Conservation (phyloP, 371 early-diverging fungal genomes). For the Antonospora locustae region DNA sequence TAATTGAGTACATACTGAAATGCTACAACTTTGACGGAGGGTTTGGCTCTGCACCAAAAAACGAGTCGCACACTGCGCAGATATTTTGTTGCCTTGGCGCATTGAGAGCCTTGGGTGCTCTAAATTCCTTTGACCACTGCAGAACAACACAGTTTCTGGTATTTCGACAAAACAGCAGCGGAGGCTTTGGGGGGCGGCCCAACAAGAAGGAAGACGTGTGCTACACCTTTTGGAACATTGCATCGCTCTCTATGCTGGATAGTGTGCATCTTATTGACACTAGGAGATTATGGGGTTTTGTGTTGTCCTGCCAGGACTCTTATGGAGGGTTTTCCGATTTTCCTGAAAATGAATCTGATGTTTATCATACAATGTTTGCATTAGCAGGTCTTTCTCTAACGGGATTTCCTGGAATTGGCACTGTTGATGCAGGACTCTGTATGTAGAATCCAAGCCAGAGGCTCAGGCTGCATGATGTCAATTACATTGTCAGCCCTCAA, state of each 20-base stretch:
- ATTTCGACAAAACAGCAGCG: conserved; percentile 71
- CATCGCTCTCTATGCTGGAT: conserved; percentile 68
- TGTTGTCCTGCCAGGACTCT: conserved; percentile 66
- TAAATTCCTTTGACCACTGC: conserved; percentile 61
- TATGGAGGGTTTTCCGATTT: conserved; percentile 87
- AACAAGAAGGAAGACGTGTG: conserved; percentile 92
- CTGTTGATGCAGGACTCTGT: no score
- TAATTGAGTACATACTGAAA: conserved; percentile 61
- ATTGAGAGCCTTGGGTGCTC: conserved; percentile 63
- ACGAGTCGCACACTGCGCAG: conserved; percentile 76
- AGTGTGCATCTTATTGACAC: conserved; percentile 70
- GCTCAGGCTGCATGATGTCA: no score
- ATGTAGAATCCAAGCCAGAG: no score
- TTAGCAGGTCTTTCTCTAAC: conserved; percentile 60
- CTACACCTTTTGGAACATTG: conserved; percentile 95
- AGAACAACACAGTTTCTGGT: conserved; percentile 74
- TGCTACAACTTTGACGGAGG: conserved; percentile 92
- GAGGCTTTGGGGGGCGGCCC: conserved; percentile 87
- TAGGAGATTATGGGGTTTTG: conserved; percentile 63
- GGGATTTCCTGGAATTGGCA: no score
- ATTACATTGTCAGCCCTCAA: conserved; percentile 1
- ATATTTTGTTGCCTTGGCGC: conserved; percentile 77
- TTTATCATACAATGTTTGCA: conserved; percentile 88
- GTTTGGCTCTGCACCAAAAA: conserved; percentile 73
- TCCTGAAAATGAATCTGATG: conserved; percentile 74